These are phyloP conservation scores for Verticillium albo-atrum DNA, from an alignment of 2,329 filamentous ascomycete species.

Conservation along the genomic window DNA sequence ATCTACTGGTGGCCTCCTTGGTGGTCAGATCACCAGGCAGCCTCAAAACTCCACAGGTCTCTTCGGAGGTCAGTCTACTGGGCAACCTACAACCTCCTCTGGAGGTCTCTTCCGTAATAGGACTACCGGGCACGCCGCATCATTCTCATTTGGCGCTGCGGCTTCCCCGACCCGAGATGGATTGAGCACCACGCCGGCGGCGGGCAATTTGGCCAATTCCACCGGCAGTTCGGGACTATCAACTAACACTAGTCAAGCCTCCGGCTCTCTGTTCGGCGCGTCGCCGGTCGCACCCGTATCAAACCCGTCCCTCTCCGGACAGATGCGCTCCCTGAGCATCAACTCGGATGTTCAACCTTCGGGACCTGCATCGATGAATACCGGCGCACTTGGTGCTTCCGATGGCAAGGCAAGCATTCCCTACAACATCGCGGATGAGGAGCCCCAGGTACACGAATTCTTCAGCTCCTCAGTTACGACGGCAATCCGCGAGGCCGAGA, in stretches of 20 bases:
- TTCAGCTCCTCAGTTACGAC: not conserved
- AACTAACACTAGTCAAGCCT: not conserved
- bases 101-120: too few relatives aligned
- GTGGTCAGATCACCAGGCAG: too few relatives aligned
- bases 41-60: too few relatives aligned
- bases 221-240: not conserved
- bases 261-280: not conserved
- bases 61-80: too few relatives aligned
- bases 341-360: not conserved
- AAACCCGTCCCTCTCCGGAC: not conserved
- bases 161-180: too few relatives aligned
- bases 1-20: too few relatives aligned
- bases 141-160: too few relatives aligned
- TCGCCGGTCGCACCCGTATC: not conserved
- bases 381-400: too few relatives aligned
- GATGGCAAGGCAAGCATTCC: not conserved
- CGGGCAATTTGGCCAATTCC: not conserved
- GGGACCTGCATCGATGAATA: not conserved
- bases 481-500: not conserved
- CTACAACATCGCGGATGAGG: slow-evolving; percentile 1
- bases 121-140: too few relatives aligned
- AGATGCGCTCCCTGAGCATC: not conserved
- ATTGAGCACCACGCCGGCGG: too few relatives aligned
- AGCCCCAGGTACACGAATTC: not conserved
- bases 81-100: too few relatives aligned